phyloP scores from a whole-genome alignment of 148 eudicot species.

The Dysphania ambrosioides region DNA sequence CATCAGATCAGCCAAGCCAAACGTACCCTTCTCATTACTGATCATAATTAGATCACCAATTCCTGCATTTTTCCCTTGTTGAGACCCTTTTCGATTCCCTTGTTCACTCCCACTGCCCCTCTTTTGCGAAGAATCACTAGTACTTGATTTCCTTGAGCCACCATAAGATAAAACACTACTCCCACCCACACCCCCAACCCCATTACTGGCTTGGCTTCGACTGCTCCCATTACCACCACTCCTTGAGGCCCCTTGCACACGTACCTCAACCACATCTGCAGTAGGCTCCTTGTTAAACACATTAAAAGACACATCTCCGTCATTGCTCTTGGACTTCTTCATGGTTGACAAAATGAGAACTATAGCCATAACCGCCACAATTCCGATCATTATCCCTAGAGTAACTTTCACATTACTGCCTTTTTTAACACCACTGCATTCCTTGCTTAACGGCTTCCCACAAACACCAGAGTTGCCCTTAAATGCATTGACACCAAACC shows the following conservation, averaged over 20 bases:
- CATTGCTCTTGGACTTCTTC: slow-evolving; percentile 23
- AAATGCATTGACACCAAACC: slow-evolving; percentile 37
- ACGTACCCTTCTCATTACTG: slow-evolving; percentile 56
- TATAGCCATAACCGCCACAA: slow-evolving; percentile 29
- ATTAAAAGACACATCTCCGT: slow-evolving; percentile 22
- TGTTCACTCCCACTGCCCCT: slow-evolving; percentile 22
- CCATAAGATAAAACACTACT: slow-evolving; percentile 18
- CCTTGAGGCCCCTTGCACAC: slow-evolving; percentile 31
- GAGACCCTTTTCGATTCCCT: slow-evolving; percentile 30
- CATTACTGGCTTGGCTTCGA: not conserved
- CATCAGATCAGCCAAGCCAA: slow-evolving; percentile 70
- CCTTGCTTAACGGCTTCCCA: slow-evolving; percentile 31
- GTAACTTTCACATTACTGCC: slow-evolving; percentile 3
- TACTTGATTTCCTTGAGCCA: slow-evolving; percentile 25
- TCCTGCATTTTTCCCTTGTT: slow-evolving; percentile 25
- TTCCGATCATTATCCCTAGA: slow-evolving; percentile 27
- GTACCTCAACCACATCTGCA: slow-evolving; percentile 43
- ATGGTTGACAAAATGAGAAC: slow-evolving; percentile 30
- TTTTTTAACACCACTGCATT: slow-evolving; percentile 19
- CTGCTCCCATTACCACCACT: slow-evolving; percentile 9
- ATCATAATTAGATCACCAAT: slow-evolving; percentile 47
- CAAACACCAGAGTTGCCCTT: slow-evolving; percentile 49
- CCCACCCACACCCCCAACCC: slow-evolving; percentile 16
- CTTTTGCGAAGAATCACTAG: slow-evolving; percentile 22
- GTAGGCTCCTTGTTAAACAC: slow-evolving; percentile 30